Base-by-base conservation (phyloP, 768 basidiomycete genomes). In the Mycena rosella region DNA sequence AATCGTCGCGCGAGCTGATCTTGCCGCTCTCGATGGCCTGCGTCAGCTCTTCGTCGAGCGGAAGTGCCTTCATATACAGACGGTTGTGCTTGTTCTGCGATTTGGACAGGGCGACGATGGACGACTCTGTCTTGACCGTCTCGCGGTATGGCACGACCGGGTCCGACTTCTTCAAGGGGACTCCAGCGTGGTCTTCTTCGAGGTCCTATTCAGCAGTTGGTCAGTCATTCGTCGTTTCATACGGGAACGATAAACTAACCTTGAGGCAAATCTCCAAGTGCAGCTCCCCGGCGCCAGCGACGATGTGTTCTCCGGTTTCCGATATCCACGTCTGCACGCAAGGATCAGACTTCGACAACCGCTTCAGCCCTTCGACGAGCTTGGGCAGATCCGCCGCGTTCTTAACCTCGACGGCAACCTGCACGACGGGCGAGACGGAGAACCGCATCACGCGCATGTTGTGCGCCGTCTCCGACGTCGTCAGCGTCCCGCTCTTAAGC, bases 391-490 rank as follows among this genome's bases (percentile, higher is more conserved):
- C 98, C 66, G 95, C 89, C 65, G 98, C 96, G 81, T 99, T 99
- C 92, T 99, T 99, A 83, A 99, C 98, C 83, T 99, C 98, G 74
- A 99, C 98, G 72, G 98, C 95, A 77, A 99, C 96, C 80, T 91
- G 98, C 49, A 99, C 98, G 86, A 99, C 98, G 74, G 98, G 98
- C 32, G 98, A 99, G 63, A 99, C 98, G 80, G 96, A 99, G 89
- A 98, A 98, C 85, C 93, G 95, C 98, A 99, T 99, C 82, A 99
- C 96, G 86, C 86, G 95, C 96, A 99, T 98, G 88, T 99, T 99
- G 88, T 99, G 98, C 57, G 98, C 98, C 59, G 96, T 98, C 85
- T 99, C 98, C 54, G 96, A 96, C 67, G 94, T 90, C 67, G 98
- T 99, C 77, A 99, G 89, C 69, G 98, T 99, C 80, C 98, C 98